Percentiles rank a stretch among this genome's conserved stretches.
These are phyloP conservation scores for Annulohypoxylon bovei DNA, from an alignment of 495 filamentous ascomycete species.

Conservation along the genomic window DNA sequence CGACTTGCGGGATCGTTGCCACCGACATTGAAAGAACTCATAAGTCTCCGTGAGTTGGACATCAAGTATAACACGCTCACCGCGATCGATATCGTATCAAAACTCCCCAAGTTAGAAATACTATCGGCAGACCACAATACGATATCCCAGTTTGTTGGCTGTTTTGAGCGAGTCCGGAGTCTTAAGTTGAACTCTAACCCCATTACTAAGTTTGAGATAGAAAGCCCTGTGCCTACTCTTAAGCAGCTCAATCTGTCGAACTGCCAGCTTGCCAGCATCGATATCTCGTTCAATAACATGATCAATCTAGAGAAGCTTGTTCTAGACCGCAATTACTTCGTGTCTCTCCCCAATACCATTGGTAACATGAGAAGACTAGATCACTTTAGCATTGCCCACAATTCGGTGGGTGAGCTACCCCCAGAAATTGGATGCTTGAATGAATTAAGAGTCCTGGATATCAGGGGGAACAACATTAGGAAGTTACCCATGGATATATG, in stretches of 20 bases:
- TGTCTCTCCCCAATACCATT: conserved; percentile 83
- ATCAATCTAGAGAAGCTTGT: conserved; percentile 85
- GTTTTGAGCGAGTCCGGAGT: conserved; percentile 83
- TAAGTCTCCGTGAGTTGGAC: conserved; percentile 89
- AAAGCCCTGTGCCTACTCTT: conserved; percentile 77
- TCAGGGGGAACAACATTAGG: conserved; percentile 91
- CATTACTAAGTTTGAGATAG: conserved; percentile 89
- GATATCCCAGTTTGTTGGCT: conserved; percentile 85
- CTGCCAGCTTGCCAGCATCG: conserved; percentile 86
- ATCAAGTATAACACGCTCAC: conserved; percentile 89
- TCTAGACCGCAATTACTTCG: conserved; percentile 95
- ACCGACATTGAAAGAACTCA: conserved; percentile 71
- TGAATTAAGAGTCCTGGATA: conserved; percentile 84
- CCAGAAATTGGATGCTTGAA: conserved; percentile 83
- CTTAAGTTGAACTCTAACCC: conserved; percentile 92
- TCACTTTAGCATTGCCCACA: conserved; percentile 92
- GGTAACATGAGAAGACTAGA: conserved; percentile 86
- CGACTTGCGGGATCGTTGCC: conserved; percentile 78
- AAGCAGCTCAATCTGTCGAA: conserved; percentile 87
- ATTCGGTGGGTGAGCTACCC: conserved; percentile 83
- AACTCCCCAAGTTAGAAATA: conserved; percentile 86
- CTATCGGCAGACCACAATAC: conserved; percentile 89
- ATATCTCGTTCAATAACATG: conserved; percentile 87
- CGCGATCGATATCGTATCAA: conserved; percentile 83
- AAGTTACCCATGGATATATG: conserved; percentile 90